phyloP scores from a whole-genome alignment of 129 eudicot species.

The Saposhnikovia divaricata region DNA sequence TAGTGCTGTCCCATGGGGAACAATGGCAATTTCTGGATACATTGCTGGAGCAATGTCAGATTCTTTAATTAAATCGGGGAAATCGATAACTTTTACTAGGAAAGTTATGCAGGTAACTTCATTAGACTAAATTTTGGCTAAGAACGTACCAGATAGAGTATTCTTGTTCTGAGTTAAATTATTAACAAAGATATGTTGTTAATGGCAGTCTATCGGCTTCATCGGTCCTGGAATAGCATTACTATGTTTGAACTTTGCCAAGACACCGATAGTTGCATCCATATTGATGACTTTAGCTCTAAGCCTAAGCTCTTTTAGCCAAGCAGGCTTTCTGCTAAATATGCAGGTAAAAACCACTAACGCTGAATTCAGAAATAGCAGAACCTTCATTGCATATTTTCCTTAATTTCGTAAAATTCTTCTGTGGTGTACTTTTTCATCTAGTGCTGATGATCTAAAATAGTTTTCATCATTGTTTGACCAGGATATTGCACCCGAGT shows the following conservation, averaged over 20 bases:
- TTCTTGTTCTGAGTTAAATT: neutral
- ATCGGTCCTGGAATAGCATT: constrained; percentile 92
- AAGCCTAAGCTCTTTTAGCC: constrained; percentile 91
- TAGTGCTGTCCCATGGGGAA: constrained; percentile 99
- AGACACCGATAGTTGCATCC: constrained; percentile 71
- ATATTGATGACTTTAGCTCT: constrained; percentile 65
- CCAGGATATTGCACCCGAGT: constrained; percentile 90
- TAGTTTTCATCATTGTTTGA: constrained; percentile 19
- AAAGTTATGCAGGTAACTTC: constrained; percentile 83
- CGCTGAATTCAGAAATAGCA: neutral
- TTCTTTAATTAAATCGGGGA: constrained; percentile 60
- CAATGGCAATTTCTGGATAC: constrained; percentile 94
- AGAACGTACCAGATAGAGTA: neutral
- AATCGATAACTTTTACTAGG: constrained; percentile 61
- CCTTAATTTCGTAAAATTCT: neutral
- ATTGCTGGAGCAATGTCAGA: constrained; percentile 90
- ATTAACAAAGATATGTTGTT: neutral
- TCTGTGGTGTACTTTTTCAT: neutral
- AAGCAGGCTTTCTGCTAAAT: constrained; percentile 95
- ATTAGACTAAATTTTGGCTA: neutral
- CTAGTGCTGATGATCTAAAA: neutral
- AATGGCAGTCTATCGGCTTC: constrained; percentile 80
- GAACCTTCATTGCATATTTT: neutral
- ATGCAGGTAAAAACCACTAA: constrained; percentile 56
- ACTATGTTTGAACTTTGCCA: constrained; percentile 75